Evolutionary conservation across 2,329 filamentous ascomycete genomes (phyloP), one percentile per base, ranked within the genome.

Genomic region (Metarhizium rileyi): DNA sequence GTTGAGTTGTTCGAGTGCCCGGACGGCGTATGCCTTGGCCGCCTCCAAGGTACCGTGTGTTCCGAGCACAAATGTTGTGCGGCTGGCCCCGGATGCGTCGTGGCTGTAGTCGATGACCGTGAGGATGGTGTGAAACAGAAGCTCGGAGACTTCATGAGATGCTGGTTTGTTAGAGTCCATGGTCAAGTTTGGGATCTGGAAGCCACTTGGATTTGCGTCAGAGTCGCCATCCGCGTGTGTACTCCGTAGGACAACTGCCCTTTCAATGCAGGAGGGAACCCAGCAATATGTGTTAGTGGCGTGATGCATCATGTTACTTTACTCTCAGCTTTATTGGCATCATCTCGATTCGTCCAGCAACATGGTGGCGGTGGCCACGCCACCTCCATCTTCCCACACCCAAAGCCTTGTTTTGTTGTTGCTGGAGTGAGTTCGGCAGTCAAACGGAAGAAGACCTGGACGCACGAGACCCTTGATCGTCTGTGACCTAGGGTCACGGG

Each of bases 121-220:
- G n/a, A 69, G 55, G 22, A 59, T 58, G 4, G 65, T 66, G 54
- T 69, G 68, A 55, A 62, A 70, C 1, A 70, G 58, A 5, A 61
- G 55, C n/a, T 68, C 63, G 10, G 66, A 54, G 43, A 52, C 38
- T 23, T 23, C 7, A 8, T 26, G 12, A 45, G 26, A 2, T 20
- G 26, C 46, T 20, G 26, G n/a, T 5, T 30, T 30, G 43, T 16
- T 50, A 14, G 40, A 18, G 5, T 52, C 47, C 22, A 47, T 52
- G 36, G 4, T 35, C 20, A 30, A 6, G 9, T 22, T 9, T 33
- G 42, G 23, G n/a, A 38, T 6, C 16, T 20, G 35, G 5, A n/a
- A 38, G 16, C 7, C 35, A 20, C 4, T 38, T 38, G 18, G 35
- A 16, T 9, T 9, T 16, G n/a, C 1, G 18, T 20, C 5, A 10